Evolutionary conservation across 139 green algal genomes (phyloP).

Genomic region (Micromonas pusilla): DNA sequence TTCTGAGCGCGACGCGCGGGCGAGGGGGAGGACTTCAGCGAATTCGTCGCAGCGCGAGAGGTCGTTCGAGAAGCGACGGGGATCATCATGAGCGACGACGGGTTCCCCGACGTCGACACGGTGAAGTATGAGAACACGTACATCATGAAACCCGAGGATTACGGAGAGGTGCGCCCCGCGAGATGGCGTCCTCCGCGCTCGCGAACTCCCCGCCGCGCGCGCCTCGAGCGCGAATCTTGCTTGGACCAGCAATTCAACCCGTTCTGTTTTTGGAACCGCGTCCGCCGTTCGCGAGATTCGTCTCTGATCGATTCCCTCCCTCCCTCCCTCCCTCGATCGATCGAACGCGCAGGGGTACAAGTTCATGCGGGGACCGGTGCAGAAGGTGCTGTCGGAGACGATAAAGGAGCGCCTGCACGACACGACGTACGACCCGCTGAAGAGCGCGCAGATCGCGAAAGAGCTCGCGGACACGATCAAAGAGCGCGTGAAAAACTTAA

Average conservation of each 20-base stretch:
- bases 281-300: background rate
- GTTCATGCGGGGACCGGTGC: slow-evolving; percentile 14
- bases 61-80: background rate
- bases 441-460: slow-evolving; percentile 41
- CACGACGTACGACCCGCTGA: slow-evolving; percentile 70
- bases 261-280: background rate
- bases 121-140: background rate
- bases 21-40: too few species aligned
- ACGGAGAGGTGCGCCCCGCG: background rate
- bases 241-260: background rate
- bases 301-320: too few species aligned
- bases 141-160: background rate
- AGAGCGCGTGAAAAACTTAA: slow-evolving; percentile 68
- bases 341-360: slow-evolving; percentile 1
- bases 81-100: background rate
- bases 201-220: too few species aligned
- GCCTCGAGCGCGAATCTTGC: too few species aligned
- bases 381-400: slow-evolving; percentile 53
- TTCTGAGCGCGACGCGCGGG: too few species aligned
- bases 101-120: too few species aligned
- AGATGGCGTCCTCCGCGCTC: too few species aligned
- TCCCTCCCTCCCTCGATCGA: too few species aligned
- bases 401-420: slow-evolving; percentile 63
- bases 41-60: too few species aligned
- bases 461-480: slow-evolving; percentile 63